Evolutionary conservation across 805 yeast genomes (phyloP), one percentile per base, ranked within the genome.

Genomic region (Myxozyma kluyveri): DNA sequence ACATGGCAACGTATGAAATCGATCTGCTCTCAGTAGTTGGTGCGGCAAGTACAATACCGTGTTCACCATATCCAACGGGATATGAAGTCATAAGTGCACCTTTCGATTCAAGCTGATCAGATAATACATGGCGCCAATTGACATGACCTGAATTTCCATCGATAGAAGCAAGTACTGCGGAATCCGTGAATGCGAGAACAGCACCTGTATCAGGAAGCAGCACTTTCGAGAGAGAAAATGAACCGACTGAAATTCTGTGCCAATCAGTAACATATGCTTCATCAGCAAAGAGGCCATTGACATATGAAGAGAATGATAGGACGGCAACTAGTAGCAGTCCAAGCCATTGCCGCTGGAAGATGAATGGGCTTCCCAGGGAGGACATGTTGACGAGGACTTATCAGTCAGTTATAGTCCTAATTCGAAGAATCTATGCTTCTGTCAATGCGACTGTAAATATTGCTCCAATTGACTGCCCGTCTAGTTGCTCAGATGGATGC

Each of bases 191-290:
- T 9, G 61, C 49, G 19, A 60, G 56, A n/a, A 64, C 50, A 18
- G 39, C 10, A 9, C 57, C 49, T 21, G 47, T 47, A 2, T 43
- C 45, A 4, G 42, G 59, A 19, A 48, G 41, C 3, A 43, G 54
- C 1, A 24, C 9, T n/a, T 43, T 42, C 38, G 37, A 29, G 14
- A 36, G 27, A 26, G 21, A 26, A 12, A 64, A 57, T 4, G 32
- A 14, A 29, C 73, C 73, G 4, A 68, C 32, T 1, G 54, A 50
- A 4, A 54, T 52, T 5, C 42, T 23, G 12, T 59, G 65, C 71
- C 72, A 68, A 56, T 70, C 73, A 9, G 65, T 61, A 2, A 39
- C 38, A 42, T 53, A 64, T 3, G 68, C 72, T 39, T 68, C 71
- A 40, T 69, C 72, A 3, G 59, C 53, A 48, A 58, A 69, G 23